Base-by-base conservation (phyloP, 768 basidiomycete genomes). In the Trametes punicea region DNA sequence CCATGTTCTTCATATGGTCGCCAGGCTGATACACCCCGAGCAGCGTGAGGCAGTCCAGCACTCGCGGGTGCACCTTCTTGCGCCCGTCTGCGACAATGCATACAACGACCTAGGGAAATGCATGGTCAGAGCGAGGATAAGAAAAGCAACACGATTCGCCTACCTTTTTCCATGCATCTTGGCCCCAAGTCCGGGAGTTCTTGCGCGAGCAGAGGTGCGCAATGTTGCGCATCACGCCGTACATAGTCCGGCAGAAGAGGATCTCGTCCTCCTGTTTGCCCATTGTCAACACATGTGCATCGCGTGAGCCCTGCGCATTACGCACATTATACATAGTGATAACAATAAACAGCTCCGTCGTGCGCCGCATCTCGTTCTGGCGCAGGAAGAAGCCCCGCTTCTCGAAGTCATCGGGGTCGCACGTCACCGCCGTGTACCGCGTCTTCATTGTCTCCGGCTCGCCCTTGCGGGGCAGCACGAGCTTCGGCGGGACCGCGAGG, bases 251-350 rank as follows among this genome's bases (percentile, higher is more conserved):
- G 69, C 90, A 91, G 71, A 98, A 95, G 9, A 97, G 74, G 8
- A 93, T 75, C 64, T 98, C 95, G 65, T 92, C 85, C 73, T 92
- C 90, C 90, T 92, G 40, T 11, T 25, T 20, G 30, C 38, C 11
- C 41, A 33, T 9, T 42, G 25, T 56, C 31, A 31, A 25, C 54
- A 48, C 26, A 42, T 42, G 45, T 29, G 42, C 34, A 52, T 6
- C 6, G 25, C 13, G 4, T 2, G 31, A 30, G n/a, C 56, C n/a
- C 34, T 36, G 13, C n/a, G 29, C 46, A 21, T 57, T 23, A 69
- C 87, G 67, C 70, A 96, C 95, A 69, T 97, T 97, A 69, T 88
- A 97, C 93, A 97, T 93, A 21, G 94, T 98, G 64, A 98, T 89
- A 55, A 93, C 90, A 67, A 98, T 88, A 74, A 96, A 90, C 51